Conservation (phyloP, 371 early-diverging fungal species). For the Lichtheimia hyalospora region DNA sequence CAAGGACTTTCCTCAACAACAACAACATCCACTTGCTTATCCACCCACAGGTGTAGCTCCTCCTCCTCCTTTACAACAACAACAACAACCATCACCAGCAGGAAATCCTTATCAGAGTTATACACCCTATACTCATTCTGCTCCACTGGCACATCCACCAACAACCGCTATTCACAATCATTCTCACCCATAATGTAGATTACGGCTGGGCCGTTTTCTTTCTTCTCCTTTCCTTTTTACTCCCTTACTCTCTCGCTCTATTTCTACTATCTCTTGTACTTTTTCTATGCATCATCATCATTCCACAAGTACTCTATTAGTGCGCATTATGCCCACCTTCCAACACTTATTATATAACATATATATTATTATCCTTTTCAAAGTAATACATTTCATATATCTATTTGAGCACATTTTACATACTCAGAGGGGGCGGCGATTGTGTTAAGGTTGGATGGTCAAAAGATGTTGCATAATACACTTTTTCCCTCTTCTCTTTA, state of each 20-base stretch:
- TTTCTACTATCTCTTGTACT: neutral
- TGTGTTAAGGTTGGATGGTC: no score
- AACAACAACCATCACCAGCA: neutral
- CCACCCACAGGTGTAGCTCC: neutral
- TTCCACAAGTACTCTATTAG: no score
- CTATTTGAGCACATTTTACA: no score
- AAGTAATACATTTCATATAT: no score
- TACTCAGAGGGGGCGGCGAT: no score
- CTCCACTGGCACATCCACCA: neutral
- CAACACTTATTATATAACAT: no score
- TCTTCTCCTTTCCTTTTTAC: neutral
- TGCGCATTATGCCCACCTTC: no score
- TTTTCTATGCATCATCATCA: no score
- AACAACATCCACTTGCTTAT: neutral
- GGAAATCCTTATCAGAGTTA: neutral
- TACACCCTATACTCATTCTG: neutral
- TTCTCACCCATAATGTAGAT: neutral
- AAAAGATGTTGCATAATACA: no score
- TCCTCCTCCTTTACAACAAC: neutral
- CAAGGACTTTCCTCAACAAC: neutral
- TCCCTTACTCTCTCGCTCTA: neutral
- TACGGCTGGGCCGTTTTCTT: slow-evolving; percentile 9
- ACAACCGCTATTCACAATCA: slow-evolving; percentile 1
- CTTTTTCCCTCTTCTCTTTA: no score
- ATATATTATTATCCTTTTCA: no score